phyloP scores from a whole-genome alignment of 192 early-diverging fungal genomes.

The Entrophospora sp. region DNA sequence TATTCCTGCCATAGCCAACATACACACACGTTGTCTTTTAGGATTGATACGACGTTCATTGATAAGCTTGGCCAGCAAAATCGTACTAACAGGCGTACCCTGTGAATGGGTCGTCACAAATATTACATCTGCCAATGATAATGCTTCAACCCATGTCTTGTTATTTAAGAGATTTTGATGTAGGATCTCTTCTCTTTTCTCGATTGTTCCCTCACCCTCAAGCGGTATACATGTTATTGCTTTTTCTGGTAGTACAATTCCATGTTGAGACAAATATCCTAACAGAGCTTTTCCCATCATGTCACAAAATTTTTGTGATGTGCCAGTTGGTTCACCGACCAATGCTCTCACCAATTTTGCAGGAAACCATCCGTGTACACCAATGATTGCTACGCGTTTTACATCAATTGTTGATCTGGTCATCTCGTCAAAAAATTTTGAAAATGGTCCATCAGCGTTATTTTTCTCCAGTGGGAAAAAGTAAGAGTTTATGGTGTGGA shows the following conservation, averaged over 20 bases:
- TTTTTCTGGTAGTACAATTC: conserved; percentile 35
- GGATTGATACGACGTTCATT: conserved; percentile 48
- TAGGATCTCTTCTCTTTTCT: conserved; percentile 74
- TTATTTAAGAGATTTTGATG: conserved; percentile 63
- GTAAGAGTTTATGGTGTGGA: conserved; percentile 19
- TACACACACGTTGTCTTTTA: conserved; percentile 58
- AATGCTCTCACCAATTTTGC: conserved; percentile 61
- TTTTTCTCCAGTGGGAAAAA: conserved; percentile 10
- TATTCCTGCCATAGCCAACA: conserved; percentile 91
- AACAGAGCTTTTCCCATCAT: conserved; percentile 70
- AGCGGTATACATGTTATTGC: conserved; percentile 72
- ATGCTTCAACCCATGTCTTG: conserved; percentile 29
- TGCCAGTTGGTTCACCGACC: conserved; percentile 91
- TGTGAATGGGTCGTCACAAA: conserved; percentile 91
- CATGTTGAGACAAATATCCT: conserved; percentile 43
- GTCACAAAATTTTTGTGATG: conserved; percentile 78
- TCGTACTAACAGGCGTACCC: conserved; percentile 80
- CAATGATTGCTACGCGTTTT: conserved; percentile 62
- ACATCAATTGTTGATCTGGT: conserved; percentile 27
- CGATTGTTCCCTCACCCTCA: conserved; percentile 87
- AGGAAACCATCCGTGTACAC: conserved; percentile 91
- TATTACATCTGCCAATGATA: conserved; percentile 60
- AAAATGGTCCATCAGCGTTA: neutral
- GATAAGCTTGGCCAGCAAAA: conserved; percentile 69
- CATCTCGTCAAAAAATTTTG: conserved; percentile 12